Conservation (phyloP, 1,284 basidiomycete species). For the Ceratobasidium sp. region DNA sequence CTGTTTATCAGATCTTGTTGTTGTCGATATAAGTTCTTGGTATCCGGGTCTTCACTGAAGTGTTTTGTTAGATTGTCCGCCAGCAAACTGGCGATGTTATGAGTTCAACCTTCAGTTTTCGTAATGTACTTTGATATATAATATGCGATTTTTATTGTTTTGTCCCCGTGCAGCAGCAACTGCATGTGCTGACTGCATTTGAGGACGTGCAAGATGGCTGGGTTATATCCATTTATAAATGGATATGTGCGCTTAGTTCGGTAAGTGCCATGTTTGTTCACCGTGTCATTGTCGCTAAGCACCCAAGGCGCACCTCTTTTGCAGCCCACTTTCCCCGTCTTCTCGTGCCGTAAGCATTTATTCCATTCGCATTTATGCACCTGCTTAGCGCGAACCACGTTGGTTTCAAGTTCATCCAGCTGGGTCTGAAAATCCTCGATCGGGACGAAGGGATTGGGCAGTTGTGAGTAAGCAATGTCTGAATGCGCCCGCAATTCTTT, state of each 20-base stretch:
- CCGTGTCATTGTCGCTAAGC: slow-evolving; percentile 50
- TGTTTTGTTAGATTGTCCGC: not conserved
- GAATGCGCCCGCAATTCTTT: not conserved
- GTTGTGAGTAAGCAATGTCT: slow-evolving; percentile 43
- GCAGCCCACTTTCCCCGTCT: slow-evolving; percentile 54
- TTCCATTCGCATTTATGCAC: slow-evolving; percentile 51
- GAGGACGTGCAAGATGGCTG: slow-evolving; percentile 51
- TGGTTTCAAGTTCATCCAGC: not conserved
- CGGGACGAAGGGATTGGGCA: not conserved
- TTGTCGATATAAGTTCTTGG: not conserved
- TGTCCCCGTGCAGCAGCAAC: slow-evolving; percentile 48
- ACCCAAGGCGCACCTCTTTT: slow-evolving; percentile 60
- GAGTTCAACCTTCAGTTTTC: slow-evolving; percentile 52
- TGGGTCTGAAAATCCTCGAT: not conserved
- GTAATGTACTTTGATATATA: slow-evolving; percentile 53
- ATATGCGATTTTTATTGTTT: slow-evolving; percentile 20
- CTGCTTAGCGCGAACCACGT: slow-evolving; percentile 13
- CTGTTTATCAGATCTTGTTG: slow-evolving; percentile 36
- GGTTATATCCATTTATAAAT: slow-evolving; percentile 57
- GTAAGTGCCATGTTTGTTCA: slow-evolving; percentile 47
- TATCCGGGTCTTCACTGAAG: not conserved
- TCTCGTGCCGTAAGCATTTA: slow-evolving; percentile 52
- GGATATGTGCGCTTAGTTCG: slow-evolving; percentile 48
- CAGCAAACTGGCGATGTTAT: slow-evolving; percentile 51
- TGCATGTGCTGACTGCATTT: slow-evolving; percentile 60